A percentile compares a stretch with the other conserved stretches of the same genome.
phyloP scores from a whole-genome alignment of 1,284 basidiomycete species.

The Microbotryum intermedium region DNA sequence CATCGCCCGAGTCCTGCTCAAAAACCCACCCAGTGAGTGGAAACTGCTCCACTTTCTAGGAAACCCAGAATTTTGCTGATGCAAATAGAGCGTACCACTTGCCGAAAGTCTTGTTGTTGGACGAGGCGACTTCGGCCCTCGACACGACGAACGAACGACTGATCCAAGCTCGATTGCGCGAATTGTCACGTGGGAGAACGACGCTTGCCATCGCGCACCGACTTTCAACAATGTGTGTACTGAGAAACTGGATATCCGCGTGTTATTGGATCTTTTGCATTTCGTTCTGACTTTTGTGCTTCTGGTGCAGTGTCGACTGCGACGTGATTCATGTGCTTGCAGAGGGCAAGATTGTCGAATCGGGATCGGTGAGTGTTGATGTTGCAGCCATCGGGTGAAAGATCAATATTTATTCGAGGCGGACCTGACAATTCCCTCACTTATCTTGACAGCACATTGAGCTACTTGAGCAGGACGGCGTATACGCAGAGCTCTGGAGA shows the following conservation, averaged over 20 bases:
- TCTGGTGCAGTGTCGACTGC: constrained; percentile 47
- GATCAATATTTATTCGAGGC: neutral
- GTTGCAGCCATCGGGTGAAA: neutral
- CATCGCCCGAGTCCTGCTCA: constrained; percentile 74
- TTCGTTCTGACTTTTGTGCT: constrained; percentile 34
- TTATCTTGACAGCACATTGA: neutral
- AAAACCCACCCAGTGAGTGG: constrained; percentile 58
- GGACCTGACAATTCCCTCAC: neutral
- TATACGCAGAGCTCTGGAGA: constrained; percentile 20
- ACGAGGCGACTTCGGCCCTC: constrained; percentile 51
- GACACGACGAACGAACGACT: constrained; percentile 76
- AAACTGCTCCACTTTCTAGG: constrained; percentile 44
- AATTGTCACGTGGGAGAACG: constrained; percentile 56
- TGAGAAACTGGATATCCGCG: constrained; percentile 24
- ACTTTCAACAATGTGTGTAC: constrained; percentile 52
- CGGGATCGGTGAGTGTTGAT: constrained; percentile 43
- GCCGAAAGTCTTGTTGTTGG: constrained; percentile 17
- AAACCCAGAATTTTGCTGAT: neutral
- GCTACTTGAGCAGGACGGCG: constrained; percentile 18
- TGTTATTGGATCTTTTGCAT: constrained; percentile 6
- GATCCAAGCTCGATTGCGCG: constrained; percentile 71
- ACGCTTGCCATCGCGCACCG: constrained; percentile 71
- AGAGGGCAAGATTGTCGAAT: constrained; percentile 60
- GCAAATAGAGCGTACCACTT: neutral
- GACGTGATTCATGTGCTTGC: constrained; percentile 52